Evolutionary conservation across 345 rosid species (phyloP), one percentile per base, ranked within the genome.

Genomic region (Citrus hindsii): DNA sequence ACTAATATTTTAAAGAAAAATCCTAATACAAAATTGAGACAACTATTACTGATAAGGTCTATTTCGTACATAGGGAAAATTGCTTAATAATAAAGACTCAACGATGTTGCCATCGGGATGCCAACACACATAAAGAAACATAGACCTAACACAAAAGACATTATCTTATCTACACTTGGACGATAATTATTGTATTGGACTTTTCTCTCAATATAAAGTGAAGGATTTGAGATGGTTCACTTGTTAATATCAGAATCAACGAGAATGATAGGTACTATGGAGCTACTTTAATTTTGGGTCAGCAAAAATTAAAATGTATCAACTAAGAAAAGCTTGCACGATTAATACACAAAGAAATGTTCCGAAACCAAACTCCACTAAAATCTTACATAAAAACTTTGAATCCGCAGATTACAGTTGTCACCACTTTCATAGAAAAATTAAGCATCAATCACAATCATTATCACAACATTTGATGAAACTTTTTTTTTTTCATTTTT

Each of bases 391-490:
- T 3, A 7, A 72, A 73, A 37, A 51, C 66, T 9, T 73, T 37
- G 67, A 73, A 59, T 35, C 3, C 25, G 33, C n/a, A 25, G 4
- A 37, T 18, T 12, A 14, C 28, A 37, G 8, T 37, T 37, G 25
- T 37, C 67, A 74, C 42, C 37, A 40, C 60, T 51, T 12, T 16
- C 59, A 27, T 27, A 22, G 37, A 33, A 27, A 48, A 69, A 37
- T 33, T 35, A 37, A 19, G 5, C 9, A 19, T 71, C 75, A 55
- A 30, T 71, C 75, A 3, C 62, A 19, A 21, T 61, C 59, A 74
- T 74, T 67, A 60, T 74, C 18, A 74, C 62, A 40, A 42, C 77
- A 16, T 40, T 46, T 55, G 35, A 61, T 40, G 59, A 62, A 74
- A 25, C 5, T 4, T 33, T 32, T 32, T 32, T 4, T 32, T 0